These are phyloP conservation scores for Strigomonas culicis DNA, from an alignment of 208 protist genomes.

Conservation along the genomic window DNA sequence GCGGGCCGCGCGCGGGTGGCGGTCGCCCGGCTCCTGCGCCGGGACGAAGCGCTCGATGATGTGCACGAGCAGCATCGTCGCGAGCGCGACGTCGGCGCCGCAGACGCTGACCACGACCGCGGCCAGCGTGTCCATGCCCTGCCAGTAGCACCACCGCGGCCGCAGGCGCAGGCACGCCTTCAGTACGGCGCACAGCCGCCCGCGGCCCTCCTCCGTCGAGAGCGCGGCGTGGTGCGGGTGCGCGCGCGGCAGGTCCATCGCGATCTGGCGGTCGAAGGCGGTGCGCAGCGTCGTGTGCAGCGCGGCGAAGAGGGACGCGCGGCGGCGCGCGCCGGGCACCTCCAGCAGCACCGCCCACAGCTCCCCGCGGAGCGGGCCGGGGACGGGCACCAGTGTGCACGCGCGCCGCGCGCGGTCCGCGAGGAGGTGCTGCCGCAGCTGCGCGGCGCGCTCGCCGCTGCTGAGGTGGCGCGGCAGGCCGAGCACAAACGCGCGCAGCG, in stretches of 20 bases:
- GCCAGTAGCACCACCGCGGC: conserved; percentile 77
- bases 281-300: not conserved
- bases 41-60: conserved; percentile 82
- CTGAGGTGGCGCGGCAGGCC: not conserved
- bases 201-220: conserved; percentile 58
- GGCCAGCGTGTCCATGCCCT: conserved; percentile 92
- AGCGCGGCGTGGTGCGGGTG: conserved; percentile 93
- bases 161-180: conserved; percentile 76
- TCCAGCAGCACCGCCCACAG: conserved; percentile 88
- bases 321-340: conserved; percentile 33
- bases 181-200: conserved; percentile 65
- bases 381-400: conserved; percentile 31
- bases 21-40: conserved; percentile 37
- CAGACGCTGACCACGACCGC: conserved; percentile 79
- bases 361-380: conserved; percentile 73
- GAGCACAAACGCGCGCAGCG: conserved; percentile 24
- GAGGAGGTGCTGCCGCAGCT: conserved; percentile 28
- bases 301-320: conserved; percentile 19
- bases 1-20: not conserved
- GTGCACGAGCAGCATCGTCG: conserved; percentile 64
- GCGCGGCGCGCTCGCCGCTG: conserved; percentile 3
- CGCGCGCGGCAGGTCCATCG: conserved; percentile 93
- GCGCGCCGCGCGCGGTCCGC: not conserved
- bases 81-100: conserved; percentile 72
- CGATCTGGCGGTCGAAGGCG: conserved; percentile 82